Evolutionary conservation across 1,284 basidiomycete genomes (phyloP).

Genomic region (Nidula niveotomentosa): DNA sequence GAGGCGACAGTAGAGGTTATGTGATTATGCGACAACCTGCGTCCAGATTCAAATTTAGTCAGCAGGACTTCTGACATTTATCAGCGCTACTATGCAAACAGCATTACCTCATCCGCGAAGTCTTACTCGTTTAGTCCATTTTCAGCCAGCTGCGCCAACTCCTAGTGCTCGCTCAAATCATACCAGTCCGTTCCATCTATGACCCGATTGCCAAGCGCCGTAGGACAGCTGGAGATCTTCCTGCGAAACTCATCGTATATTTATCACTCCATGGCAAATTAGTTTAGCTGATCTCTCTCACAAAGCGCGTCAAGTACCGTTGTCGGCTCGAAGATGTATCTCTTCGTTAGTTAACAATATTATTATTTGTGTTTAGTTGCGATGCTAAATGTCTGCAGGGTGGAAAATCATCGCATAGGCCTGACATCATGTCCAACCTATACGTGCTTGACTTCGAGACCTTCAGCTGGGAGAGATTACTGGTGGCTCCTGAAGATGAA

Average conservation of each 20-base stretch:
- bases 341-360: conserved; percentile 60
- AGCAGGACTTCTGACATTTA: too few species aligned
- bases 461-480: conserved; percentile 76
- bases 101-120: too few species aligned
- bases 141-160: too few species aligned
- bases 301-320: conserved; percentile 86
- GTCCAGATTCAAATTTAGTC: too few species aligned
- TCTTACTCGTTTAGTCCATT: too few species aligned
- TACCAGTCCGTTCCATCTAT: conserved; percentile 85
- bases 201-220: conserved; percentile 86
- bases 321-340: conserved; percentile 80
- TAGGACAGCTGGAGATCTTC: conserved; percentile 83
- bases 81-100: too few species aligned
- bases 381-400: conserved; percentile 46
- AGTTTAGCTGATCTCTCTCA: conserved; percentile 3
- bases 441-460: conserved; percentile 84
- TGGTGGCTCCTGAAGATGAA: conserved; percentile 61
- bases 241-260: conserved; percentile 85
- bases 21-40: too few species aligned
- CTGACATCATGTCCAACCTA: conserved; percentile 86
- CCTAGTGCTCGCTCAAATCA: too few species aligned
- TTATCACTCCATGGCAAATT: neutral
- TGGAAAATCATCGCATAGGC: conserved; percentile 82
- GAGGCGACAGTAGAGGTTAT: too few species aligned
- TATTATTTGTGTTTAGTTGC: too few species aligned